Percentiles rank a stretch among this genome's conserved stretches.
phyloP scores from a whole-genome alignment of 164 flowering plant species.

The Macadamia tetraphylla region DNA sequence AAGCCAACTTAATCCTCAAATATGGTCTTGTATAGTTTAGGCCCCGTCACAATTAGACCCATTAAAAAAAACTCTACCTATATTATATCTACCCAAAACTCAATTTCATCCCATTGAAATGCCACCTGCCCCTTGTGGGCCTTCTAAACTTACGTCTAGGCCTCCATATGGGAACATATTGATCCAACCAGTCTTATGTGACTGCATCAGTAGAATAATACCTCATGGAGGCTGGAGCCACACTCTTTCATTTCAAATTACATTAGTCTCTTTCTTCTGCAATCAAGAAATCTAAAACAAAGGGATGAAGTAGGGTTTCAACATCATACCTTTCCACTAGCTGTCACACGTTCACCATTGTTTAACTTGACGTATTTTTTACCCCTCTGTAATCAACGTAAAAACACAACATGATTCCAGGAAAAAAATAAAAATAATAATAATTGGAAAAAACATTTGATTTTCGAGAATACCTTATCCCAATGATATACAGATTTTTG shows the following conservation, averaged over 20 bases:
- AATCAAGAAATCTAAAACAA: slow-evolving; percentile 3
- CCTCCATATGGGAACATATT: too few species aligned
- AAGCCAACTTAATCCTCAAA: too few species aligned
- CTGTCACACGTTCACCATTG: slow-evolving; percentile 87
- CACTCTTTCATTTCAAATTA: neutral
- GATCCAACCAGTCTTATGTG: too few species aligned
- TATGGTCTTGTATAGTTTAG: too few species aligned
- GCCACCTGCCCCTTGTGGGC: too few species aligned
- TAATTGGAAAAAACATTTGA: neutral
- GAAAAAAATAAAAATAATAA: neutral
- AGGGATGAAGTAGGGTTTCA: neutral
- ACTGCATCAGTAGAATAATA: too few species aligned
- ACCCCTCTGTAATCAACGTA: slow-evolving; percentile 53
- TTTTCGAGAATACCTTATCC: slow-evolving; percentile 66
- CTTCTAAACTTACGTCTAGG: too few species aligned
- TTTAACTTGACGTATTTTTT: slow-evolving; percentile 87
- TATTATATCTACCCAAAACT: too few species aligned
- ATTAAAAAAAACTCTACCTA: too few species aligned
- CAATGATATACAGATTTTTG: slow-evolving; percentile 80
- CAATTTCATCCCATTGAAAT: too few species aligned
- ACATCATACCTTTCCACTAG: slow-evolving; percentile 80
- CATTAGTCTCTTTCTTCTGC: neutral
- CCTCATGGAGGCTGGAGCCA: too few species aligned
- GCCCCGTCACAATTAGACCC: too few species aligned
- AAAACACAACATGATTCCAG: neutral